phyloP scores from a whole-genome alignment of 305 asterid species.

The Rubia balearica region DNA sequence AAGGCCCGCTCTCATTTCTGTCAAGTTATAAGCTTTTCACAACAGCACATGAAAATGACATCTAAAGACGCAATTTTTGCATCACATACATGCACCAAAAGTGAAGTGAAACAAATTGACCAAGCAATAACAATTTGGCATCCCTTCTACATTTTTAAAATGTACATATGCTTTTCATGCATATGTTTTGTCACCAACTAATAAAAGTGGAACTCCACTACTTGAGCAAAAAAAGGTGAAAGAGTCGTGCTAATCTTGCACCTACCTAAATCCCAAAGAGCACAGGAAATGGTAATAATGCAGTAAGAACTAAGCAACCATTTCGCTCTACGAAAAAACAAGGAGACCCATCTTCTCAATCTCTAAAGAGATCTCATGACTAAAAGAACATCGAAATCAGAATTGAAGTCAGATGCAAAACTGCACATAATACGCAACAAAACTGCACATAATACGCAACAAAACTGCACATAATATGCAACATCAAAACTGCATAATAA shows the following conservation, averaged over 20 bases:
- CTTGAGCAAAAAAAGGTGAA: not conserved
- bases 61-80: too few species aligned
- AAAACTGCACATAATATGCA: not conserved
- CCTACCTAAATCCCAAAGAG: not conserved
- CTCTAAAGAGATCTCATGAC: too few species aligned
- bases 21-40: too few species aligned
- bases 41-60: too few species aligned
- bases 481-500: not conserved
- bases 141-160: not conserved
- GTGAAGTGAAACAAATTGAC: not conserved
- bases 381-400: not conserved
- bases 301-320: not conserved
- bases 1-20: not conserved
- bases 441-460: not conserved
- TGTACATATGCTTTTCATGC: not conserved
- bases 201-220: not conserved
- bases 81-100: not conserved
- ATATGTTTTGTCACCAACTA: not conserved
- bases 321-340: not conserved
- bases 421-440: not conserved
- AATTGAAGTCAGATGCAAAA: not conserved
- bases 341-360: not conserved
- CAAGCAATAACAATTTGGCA: not conserved
- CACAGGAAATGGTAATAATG: not conserved
- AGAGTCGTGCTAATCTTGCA: too few species aligned